Percentiles rank a stretch among this genome's conserved stretches.
These are phyloP conservation scores for Salvia miltiorrhiza DNA, from an alignment of 257 asterid species.

Conservation along the genomic window DNA sequence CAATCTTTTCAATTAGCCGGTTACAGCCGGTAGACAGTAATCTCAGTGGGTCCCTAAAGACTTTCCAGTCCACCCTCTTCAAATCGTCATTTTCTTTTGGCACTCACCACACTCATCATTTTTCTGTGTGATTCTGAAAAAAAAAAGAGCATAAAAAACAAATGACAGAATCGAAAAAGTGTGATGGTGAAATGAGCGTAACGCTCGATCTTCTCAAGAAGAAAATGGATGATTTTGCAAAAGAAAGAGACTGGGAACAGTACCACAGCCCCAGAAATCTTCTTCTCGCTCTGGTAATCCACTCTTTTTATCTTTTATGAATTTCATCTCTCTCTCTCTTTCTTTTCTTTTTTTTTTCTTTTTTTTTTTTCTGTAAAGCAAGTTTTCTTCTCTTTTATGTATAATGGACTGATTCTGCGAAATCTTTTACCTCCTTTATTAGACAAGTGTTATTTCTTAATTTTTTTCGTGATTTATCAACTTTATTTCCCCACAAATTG, in stretches of 20 bases:
- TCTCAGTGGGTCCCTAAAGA: background rate
- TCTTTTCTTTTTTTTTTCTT: background rate
- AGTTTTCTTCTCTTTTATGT: too few relatives aligned
- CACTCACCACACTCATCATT: too few relatives aligned
- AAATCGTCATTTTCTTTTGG: too few relatives aligned
- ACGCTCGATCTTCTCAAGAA: slow-evolving; percentile 23
- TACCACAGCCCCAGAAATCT: slow-evolving; percentile 31
- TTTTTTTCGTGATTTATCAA: too few relatives aligned
- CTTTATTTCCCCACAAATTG: background rate
- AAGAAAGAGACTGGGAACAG: slow-evolving; percentile 33
- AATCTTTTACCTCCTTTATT: background rate
- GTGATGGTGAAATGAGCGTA: slow-evolving; percentile 11
- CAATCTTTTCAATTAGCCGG: too few relatives aligned
- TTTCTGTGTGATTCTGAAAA: too few relatives aligned
- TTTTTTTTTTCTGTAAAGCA: background rate
- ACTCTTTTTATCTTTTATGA: background rate
- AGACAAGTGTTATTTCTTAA: background rate
- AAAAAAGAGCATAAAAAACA: background rate
- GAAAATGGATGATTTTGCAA: slow-evolving; percentile 31
- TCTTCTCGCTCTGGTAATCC: slow-evolving; percentile 29
- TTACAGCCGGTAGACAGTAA: slow-evolving; percentile 1
- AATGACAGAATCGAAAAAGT: background rate
- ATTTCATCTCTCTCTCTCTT: background rate
- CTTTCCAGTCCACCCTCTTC: background rate
- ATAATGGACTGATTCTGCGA: background rate